These are phyloP conservation scores for Aureococcus anophagefferens DNA, from an alignment of 108 stramenopile species.

Conservation along the genomic window DNA sequence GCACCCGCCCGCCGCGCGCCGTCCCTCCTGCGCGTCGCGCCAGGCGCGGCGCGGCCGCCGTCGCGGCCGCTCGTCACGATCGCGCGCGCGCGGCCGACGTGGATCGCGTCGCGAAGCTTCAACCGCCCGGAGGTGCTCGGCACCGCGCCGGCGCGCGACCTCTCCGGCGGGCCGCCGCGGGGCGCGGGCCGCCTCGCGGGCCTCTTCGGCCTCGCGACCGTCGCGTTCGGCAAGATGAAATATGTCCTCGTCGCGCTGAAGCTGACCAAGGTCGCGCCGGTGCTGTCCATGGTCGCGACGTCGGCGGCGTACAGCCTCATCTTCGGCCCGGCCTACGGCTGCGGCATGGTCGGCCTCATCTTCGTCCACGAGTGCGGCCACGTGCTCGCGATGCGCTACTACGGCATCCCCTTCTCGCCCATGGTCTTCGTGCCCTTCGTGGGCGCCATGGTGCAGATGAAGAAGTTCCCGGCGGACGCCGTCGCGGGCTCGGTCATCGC, in stretches of 20 bases:
- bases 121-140: too few relatives aligned
- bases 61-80: too few relatives aligned
- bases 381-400: slow-evolving; percentile 57
- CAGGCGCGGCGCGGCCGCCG: too few relatives aligned
- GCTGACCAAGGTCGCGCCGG: slow-evolving; percentile 71
- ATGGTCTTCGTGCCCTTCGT: slow-evolving; percentile 88
- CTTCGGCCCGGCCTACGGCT: slow-evolving; percentile 75
- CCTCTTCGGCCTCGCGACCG: too few relatives aligned
- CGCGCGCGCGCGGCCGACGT: too few relatives aligned
- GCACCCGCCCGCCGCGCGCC: too few relatives aligned
- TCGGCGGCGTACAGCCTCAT: slow-evolving; percentile 73
- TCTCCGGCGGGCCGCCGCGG: not conserved
- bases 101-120: too few relatives aligned
- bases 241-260: slow-evolving; percentile 76
- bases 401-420: slow-evolving; percentile 71
- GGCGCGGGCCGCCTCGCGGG: not conserved
- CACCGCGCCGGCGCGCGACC: too few relatives aligned
- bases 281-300: slow-evolving; percentile 72
- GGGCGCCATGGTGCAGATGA: slow-evolving; percentile 79
- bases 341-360: slow-evolving; percentile 79
- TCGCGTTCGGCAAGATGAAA: slow-evolving; percentile 61
- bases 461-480: slow-evolving; percentile 64
- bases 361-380: slow-evolving; percentile 79
- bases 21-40: too few relatives aligned
- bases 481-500: slow-evolving; percentile 64